A percentile compares a stretch with the other conserved stretches of the same genome.
Evolutionary conservation across 805 yeast species (phyloP).

Genomic region (Metschnikowia henanensis): DNA sequence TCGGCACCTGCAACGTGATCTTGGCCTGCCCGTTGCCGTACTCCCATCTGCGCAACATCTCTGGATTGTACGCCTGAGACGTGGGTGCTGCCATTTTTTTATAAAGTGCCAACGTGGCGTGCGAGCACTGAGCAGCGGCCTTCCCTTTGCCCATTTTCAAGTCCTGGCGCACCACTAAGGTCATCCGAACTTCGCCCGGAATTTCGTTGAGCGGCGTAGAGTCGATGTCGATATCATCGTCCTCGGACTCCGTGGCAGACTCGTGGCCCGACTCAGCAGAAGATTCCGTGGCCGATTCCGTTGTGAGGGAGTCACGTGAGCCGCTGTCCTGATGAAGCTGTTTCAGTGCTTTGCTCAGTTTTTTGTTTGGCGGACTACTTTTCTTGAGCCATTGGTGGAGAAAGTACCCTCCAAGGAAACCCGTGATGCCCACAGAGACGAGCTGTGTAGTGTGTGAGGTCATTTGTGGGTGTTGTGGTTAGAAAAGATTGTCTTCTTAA

Average conservation of each 20-base stretch:
- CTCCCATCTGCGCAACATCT: constrained; percentile 72
- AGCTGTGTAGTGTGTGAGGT: constrained; percentile 22
- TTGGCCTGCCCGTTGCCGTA: constrained; percentile 87
- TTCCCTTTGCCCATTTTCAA: constrained; percentile 93
- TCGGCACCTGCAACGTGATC: constrained; percentile 75
- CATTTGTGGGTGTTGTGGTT: no score
- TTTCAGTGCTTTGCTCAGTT: not conserved
- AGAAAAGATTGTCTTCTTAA: no score
- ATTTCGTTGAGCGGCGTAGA: constrained; percentile 60
- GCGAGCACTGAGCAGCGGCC: constrained; percentile 96
- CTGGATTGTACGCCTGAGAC: constrained; percentile 58
- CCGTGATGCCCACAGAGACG: constrained; percentile 33
- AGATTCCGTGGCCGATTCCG: constrained; percentile 1
- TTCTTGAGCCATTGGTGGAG: constrained; percentile 6
- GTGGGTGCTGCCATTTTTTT: constrained; percentile 57
- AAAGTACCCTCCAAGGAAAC: constrained; percentile 37
- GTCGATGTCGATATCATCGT: constrained; percentile 58
- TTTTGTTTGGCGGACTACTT: not conserved
- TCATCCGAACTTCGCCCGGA: constrained; percentile 85
- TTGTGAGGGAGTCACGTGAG: constrained; percentile 7
- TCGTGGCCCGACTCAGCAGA: constrained; percentile 17
- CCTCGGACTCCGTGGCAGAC: constrained; percentile 28
- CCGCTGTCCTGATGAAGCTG: not conserved
- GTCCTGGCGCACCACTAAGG: constrained; percentile 84
- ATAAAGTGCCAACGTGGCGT: constrained; percentile 93